phyloP scores from a whole-genome alignment of 441 rosid species.

The Populus hybrid region DNA sequence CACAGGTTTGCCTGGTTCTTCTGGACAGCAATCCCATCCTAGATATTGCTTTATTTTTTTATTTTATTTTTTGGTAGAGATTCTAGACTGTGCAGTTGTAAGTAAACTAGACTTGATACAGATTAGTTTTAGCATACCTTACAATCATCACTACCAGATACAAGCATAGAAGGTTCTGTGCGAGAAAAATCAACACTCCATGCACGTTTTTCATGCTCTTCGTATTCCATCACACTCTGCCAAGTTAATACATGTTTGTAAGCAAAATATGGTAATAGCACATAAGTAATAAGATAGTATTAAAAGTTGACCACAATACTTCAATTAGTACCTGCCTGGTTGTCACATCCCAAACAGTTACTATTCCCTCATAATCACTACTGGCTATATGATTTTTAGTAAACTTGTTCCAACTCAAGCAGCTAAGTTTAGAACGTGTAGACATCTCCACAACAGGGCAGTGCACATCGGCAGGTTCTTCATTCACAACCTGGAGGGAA shows the following conservation, averaged over 20 bases:
- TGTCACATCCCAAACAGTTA: conserved; percentile 95
- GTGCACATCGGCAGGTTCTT: conserved; percentile 69
- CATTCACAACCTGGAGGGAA: conserved; percentile 76
- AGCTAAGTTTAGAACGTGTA: conserved; percentile 96
- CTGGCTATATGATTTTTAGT: conserved; percentile 94
- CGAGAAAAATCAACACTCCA: conserved; percentile 99
- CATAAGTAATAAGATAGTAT: not conserved
- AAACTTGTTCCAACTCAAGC: conserved; percentile 98
- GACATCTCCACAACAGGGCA: conserved; percentile 97
- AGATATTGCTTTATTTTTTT: not conserved
- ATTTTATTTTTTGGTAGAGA: not conserved
- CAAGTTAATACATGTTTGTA: conserved; percentile 12
- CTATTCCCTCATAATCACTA: conserved; percentile 98
- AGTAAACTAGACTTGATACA: conserved; percentile 10
- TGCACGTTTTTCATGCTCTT: conserved; percentile 98
- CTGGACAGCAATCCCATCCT: not conserved
- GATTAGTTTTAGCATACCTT: conserved; percentile 49
- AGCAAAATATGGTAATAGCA: conserved; percentile 8
- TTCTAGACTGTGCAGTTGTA: not conserved
- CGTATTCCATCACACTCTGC: conserved; percentile 96
- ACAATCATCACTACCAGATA: conserved; percentile 92
- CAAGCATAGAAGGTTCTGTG: conserved; percentile 97
- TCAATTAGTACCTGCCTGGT: conserved; percentile 75
- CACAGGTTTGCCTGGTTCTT: conserved; percentile 1
- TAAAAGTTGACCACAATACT: not conserved